Evolutionary conservation across 345 rosid genomes (phyloP), one percentile per base, ranked within the genome.

Genomic region (Sisymbrium altissimum): DNA sequence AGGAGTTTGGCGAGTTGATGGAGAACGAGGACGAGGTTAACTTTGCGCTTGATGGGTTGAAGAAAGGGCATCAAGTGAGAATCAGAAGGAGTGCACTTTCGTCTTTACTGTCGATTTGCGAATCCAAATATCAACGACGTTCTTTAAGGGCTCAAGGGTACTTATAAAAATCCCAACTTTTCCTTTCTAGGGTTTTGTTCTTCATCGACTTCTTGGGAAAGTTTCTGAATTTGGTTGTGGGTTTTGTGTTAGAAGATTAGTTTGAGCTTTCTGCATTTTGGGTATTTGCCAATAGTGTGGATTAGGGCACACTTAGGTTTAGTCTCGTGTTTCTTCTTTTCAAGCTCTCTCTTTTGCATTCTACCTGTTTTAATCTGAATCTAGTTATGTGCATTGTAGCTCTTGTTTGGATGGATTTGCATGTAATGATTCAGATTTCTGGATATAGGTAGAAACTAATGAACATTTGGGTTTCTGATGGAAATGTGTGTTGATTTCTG

Each of bases 1-100:
- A 91, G 81, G 97, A 91, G 81, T 89, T 81, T 5, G 97, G 98
- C 17, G 96, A 89, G 80, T 83, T 91, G 93, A 91, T 94, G 96
- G 98, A 89, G 83, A 87, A 88, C 64, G 90, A 87, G 6, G 98
- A 89, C 44, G 98, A 94, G 84, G 89, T 91, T 64, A 84, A 94
- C 67, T 94, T 89, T 71, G 92, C 96, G 23, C 85, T 94, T 43
- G 97, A 94, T 72, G 96, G 96, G 79, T 78, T 94, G 32, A 80
- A 68, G 86, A 84, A 82, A 35, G 96, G 87, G 2, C 91, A 84
- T 64, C 96, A 87, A 4, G 38, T 81, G 53, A 85, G 89, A 81
- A 87, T 87, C 74, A 76, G 86, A 83, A 82, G 96, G 38, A 90
- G 85, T 23, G 84, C 90, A 27, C 60, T 91, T 46, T 46, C 82